Evolutionary conservation across 2,329 filamentous ascomycete genomes (phyloP).

Genomic region (Ophiocordyceps camponoti-saundersi): DNA sequence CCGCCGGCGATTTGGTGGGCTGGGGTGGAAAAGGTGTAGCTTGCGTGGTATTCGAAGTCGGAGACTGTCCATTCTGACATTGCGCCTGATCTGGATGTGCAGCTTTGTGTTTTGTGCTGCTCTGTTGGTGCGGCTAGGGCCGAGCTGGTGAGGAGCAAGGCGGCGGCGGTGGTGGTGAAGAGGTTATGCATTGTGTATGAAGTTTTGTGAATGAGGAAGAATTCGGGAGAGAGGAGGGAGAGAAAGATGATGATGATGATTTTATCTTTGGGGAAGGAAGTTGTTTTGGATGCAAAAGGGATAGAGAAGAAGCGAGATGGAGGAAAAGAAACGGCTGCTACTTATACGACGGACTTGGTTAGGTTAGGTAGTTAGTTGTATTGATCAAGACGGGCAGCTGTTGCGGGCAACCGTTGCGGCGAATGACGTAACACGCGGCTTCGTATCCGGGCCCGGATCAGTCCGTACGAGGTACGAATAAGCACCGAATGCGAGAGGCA

Average conservation of each 20-base stretch:
- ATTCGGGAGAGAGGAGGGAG: no score
- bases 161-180: slow-evolving; percentile 5
- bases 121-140: slow-evolving; percentile 8
- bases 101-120: slow-evolving; percentile 3
- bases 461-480: not conserved
- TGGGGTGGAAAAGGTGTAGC: slow-evolving; percentile 30
- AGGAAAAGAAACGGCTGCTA: not conserved
- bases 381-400: not conserved
- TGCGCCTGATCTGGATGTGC: slow-evolving; percentile 7
- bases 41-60: slow-evolving; percentile 30
- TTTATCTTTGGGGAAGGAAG: not conserved
- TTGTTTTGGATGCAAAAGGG: not conserved
- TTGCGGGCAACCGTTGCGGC: not conserved
- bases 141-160: slow-evolving; percentile 9
- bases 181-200: slow-evolving; percentile 6
- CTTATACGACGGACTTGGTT: not conserved
- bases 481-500: not conserved
- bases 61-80: slow-evolving; percentile 20
- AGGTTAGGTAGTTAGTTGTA: no score
- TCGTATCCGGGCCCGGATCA: not conserved
- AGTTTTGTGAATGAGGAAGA: not conserved
- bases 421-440: not conserved
- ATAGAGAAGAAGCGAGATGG: not conserved
- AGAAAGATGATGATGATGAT: no score
- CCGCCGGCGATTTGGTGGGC: slow-evolving; percentile 32